Conservation (phyloP, 2,329 filamentous ascomycete species). For the Keithomyces neogunnii region DNA sequence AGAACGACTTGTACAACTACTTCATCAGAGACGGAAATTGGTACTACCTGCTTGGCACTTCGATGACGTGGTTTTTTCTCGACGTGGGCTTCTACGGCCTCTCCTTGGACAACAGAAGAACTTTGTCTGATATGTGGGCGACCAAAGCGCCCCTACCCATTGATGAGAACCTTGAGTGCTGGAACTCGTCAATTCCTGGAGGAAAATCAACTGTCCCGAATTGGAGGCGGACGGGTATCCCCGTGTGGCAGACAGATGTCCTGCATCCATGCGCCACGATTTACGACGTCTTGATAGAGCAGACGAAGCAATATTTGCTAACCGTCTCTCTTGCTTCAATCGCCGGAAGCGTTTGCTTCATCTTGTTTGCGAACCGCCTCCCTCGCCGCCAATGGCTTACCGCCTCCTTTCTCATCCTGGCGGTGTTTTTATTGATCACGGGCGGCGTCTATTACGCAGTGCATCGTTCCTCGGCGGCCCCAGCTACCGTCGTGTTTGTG, state of each 20-base stretch:
- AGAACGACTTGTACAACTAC: slow-evolving; percentile 38
- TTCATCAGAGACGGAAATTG: slow-evolving; percentile 34
- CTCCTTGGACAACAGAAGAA: slow-evolving; percentile 34
- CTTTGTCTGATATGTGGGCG: slow-evolving; percentile 29
- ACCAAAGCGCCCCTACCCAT: slow-evolving; percentile 25
- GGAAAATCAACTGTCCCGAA: slow-evolving; percentile 34
- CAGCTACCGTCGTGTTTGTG: slow-evolving; percentile 40
- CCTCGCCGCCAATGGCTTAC: slow-evolving; percentile 42
- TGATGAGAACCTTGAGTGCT: slow-evolving; percentile 33
- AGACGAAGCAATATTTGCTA: slow-evolving; percentile 43
- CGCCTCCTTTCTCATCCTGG: slow-evolving; percentile 37
- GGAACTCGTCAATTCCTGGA: slow-evolving; percentile 33
- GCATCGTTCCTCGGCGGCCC: slow-evolving; percentile 29
- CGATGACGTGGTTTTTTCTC: slow-evolving; percentile 42
- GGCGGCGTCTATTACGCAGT: slow-evolving; percentile 42
- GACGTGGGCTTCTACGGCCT: slow-evolving; percentile 48
- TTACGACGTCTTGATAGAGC: slow-evolving; percentile 41
- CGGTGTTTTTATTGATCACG: slow-evolving; percentile 38
- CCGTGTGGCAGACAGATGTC: slow-evolving; percentile 41
- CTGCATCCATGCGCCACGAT: slow-evolving; percentile 42
- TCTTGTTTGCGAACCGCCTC: slow-evolving; percentile 38
- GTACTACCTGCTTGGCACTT: slow-evolving; percentile 31
- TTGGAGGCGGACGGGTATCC: slow-evolving; percentile 32
- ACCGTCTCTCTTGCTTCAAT: slow-evolving; percentile 45
- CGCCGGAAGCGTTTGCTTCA: slow-evolving; percentile 39